Conservation (phyloP, 2,329 filamentous ascomycete species). For the Claviceps paspali region DNA sequence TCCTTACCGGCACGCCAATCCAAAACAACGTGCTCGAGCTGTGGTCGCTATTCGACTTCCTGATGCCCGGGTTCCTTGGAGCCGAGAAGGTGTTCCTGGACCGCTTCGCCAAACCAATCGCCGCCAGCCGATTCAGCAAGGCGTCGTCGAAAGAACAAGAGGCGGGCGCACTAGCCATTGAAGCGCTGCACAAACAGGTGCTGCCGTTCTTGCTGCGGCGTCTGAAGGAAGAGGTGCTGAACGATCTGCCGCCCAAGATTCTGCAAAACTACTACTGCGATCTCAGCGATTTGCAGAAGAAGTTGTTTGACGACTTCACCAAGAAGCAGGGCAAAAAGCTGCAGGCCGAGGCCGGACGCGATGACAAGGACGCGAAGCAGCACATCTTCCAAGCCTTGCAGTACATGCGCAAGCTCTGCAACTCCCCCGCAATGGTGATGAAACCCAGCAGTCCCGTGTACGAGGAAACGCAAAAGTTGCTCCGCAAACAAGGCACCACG, state of each 20-base stretch:
- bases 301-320: conserved; percentile 90
- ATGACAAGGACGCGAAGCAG: conserved; percentile 87
- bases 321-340: conserved; percentile 87
- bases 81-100: conserved; percentile 92
- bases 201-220: conserved; percentile 89
- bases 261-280: conserved; percentile 99
- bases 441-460: conserved; percentile 88
- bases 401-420: conserved; percentile 99
- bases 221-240: conserved; percentile 91
- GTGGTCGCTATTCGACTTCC: conserved; percentile 96
- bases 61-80: conserved; percentile 96
- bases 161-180: conserved; percentile 86
- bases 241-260: conserved; percentile 95
- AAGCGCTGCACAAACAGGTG: conserved; percentile 97
- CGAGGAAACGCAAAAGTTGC: conserved; percentile 67
- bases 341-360: conserved; percentile 64
- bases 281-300: conserved; percentile 84
- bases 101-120: conserved; percentile 87
- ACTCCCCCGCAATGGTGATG: conserved; percentile 90
- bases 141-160: conserved; percentile 98
- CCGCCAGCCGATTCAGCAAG: conserved; percentile 87
- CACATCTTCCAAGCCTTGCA: conserved; percentile 98
- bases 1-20: conserved; percentile 91
- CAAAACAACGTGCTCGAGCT: conserved; percentile 95
- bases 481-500: conserved; percentile 63